These are phyloP conservation scores for Tetrapisispora phaffii DNA, from an alignment of 805 yeast species.

Conservation along the genomic window DNA sequence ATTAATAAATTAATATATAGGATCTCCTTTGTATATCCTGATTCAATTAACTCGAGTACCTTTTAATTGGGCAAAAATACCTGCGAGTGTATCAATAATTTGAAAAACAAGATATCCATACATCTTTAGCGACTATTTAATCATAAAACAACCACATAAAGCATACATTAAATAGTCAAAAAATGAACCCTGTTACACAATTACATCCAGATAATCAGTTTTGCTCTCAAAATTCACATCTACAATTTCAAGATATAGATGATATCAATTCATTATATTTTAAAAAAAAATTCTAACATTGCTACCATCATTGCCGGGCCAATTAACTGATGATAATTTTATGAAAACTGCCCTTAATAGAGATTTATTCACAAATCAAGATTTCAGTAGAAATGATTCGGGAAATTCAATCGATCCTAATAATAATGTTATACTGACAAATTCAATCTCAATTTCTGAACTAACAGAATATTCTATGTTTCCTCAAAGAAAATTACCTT, in stretches of 20 bases:
- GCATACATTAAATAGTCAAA: no score
- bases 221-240: background rate
- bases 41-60: no score
- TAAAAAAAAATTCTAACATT: conserved; percentile 12
- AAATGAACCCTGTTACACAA: background rate
- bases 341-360: conserved; percentile 15
- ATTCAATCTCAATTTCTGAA: background rate
- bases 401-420: background rate
- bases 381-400: background rate
- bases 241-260: background rate
- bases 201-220: background rate
- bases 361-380: conserved; percentile 1
- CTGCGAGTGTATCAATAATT: no score
- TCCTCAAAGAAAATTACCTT: background rate
- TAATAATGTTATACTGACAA: background rate
- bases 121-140: background rate
- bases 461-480: background rate
- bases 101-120: background rate
- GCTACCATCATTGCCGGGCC: conserved; percentile 12
- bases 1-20: no score
- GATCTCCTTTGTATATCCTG: no score
- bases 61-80: no score
- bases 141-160: no score
- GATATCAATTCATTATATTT: background rate
- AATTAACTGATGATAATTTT: conserved; percentile 14